Evolutionary conservation across 2,329 filamentous ascomycete species (phyloP).

Genomic region (Xylariales sp.): DNA sequence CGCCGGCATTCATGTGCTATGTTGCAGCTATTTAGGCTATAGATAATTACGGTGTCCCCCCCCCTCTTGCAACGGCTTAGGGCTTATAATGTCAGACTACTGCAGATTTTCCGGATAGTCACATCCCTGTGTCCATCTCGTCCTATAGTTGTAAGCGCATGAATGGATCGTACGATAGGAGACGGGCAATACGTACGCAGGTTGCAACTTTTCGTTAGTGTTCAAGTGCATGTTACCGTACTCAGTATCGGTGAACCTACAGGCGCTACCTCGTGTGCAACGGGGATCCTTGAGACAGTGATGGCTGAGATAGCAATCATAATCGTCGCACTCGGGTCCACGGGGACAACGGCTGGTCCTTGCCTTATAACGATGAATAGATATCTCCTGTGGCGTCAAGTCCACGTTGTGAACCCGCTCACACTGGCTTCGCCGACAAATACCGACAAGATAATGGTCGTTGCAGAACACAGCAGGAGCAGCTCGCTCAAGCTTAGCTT

Average conservation of each 20-base stretch:
- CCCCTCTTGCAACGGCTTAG: too few relatives aligned
- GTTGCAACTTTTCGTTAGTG: constrained; percentile 24
- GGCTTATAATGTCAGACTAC: too few relatives aligned
- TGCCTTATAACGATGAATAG: constrained; percentile 31
- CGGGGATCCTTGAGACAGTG: constrained; percentile 24
- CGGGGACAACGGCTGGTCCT: constrained; percentile 28
- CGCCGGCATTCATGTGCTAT: too few relatives aligned
- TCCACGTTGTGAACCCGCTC: constrained; percentile 28
- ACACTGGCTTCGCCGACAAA: constrained; percentile 25
- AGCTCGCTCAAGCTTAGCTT: constrained; percentile 25
- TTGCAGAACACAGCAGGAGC: constrained; percentile 29
- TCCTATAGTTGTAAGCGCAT: constrained; percentile 14
- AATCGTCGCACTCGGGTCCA: constrained; percentile 27
- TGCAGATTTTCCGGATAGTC: constrained; percentile 57
- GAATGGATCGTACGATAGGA: background rate
- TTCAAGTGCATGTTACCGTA: constrained; percentile 27
- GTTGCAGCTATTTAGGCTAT: too few relatives aligned
- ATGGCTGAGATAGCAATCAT: constrained; percentile 30
- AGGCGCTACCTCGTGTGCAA: constrained; percentile 20
- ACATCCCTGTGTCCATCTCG: constrained; percentile 23
- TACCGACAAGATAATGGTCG: constrained; percentile 28
- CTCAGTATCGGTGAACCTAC: constrained; percentile 24
- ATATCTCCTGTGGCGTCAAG: constrained; percentile 24
- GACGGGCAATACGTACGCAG: constrained; percentile 25
- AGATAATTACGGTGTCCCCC: too few relatives aligned